Conservation (phyloP, 2,329 filamentous ascomycete species). For the Verticillium tricorpus region DNA sequence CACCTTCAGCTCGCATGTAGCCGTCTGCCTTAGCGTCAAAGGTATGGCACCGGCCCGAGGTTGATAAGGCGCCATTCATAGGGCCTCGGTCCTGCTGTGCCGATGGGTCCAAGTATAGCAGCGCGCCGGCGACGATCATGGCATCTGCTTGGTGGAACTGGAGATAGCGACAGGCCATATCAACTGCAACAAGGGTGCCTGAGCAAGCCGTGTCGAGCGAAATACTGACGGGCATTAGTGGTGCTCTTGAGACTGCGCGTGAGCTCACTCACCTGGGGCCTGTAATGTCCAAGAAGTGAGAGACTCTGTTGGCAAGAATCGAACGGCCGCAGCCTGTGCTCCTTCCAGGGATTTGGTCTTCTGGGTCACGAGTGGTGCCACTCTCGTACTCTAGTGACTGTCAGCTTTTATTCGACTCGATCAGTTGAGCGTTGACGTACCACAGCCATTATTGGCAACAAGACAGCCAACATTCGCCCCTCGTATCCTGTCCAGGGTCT, state of each 20-base stretch:
- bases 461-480: slow-evolving; percentile 9
- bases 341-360: slow-evolving; percentile 21
- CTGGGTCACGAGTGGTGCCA: slow-evolving; percentile 19
- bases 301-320: slow-evolving; percentile 24
- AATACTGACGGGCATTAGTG: slow-evolving; percentile 28
- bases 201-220: slow-evolving; percentile 58
- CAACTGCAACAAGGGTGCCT: slow-evolving; percentile 49
- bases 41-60: slow-evolving; percentile 1
- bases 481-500: slow-evolving; percentile 1
- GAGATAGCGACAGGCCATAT: slow-evolving; percentile 36
- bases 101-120: slow-evolving; percentile 21
- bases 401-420: slow-evolving; percentile 2
- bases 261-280: slow-evolving; percentile 16
- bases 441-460: slow-evolving; percentile 21
- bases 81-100: slow-evolving; percentile 12
- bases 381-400: slow-evolving; percentile 21
- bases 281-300: slow-evolving; percentile 27
- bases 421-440: slow-evolving; percentile 15
- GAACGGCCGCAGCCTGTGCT: slow-evolving; percentile 26
- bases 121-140: slow-evolving; percentile 4
- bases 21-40: slow-evolving; percentile 31
- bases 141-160: slow-evolving; percentile 5
- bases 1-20: slow-evolving; percentile 41
- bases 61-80: slow-evolving; percentile 2
- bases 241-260: not conserved